Evolutionary conservation across 768 basidiomycete species (phyloP).

Genomic region (Asterophora parasitica): DNA sequence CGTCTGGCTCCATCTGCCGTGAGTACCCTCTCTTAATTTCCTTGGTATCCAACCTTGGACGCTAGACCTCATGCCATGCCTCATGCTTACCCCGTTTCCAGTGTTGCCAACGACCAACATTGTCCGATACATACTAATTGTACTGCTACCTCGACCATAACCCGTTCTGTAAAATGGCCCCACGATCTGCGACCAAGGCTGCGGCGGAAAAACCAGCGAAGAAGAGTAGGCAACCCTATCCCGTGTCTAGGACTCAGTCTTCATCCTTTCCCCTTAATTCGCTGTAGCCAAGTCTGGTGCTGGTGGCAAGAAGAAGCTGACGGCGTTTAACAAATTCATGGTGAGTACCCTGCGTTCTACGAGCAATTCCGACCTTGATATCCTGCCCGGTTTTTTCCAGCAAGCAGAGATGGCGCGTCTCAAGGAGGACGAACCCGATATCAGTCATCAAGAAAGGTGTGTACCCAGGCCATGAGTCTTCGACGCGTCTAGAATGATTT

Average conservation of each 20-base stretch:
- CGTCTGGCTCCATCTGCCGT: conserved; percentile 4
- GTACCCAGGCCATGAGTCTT: conserved; percentile 14
- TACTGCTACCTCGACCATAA: not conserved
- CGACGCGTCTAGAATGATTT: conserved; percentile 1
- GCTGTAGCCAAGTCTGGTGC: conserved; percentile 45
- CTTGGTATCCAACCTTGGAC: not conserved
- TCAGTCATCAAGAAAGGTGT: conserved; percentile 71
- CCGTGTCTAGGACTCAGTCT: conserved; percentile 11
- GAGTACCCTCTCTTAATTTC: conserved; percentile 1
- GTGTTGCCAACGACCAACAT: not conserved
- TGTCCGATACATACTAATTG: not conserved
- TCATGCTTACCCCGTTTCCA: conserved; percentile 13
- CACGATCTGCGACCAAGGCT: conserved; percentile 36
- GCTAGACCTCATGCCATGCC: conserved; percentile 11
- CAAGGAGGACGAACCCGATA: conserved; percentile 69
- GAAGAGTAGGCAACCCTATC: conserved; percentile 44
- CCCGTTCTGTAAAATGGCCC: conserved; percentile 33
- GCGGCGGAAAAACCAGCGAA: conserved; percentile 45
- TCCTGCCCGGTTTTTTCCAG: conserved; percentile 38
- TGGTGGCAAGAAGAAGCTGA: conserved; percentile 55
- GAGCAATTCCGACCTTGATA: not conserved
- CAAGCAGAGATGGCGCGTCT: conserved; percentile 75
- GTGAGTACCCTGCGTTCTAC: conserved; percentile 21
- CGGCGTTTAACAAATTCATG: conserved; percentile 75
- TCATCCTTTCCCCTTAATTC: conserved; percentile 14